These are phyloP conservation scores for Monosporascus sp. DNA, from an alignment of 2,329 filamentous ascomycete species.

Conservation along the genomic window DNA sequence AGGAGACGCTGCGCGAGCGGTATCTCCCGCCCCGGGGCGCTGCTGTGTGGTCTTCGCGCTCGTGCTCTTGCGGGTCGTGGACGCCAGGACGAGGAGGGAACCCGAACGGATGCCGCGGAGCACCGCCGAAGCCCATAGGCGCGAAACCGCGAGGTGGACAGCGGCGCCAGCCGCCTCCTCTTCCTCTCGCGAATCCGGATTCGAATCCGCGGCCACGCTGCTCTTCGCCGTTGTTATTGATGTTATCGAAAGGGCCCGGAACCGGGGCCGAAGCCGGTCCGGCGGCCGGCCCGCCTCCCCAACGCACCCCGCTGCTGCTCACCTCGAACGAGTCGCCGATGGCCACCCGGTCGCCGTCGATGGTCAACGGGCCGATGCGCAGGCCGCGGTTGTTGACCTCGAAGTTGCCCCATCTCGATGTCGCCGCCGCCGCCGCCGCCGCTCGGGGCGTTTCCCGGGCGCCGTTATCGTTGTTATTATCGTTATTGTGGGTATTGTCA, in stretches of 20 bases:
- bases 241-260: not conserved
- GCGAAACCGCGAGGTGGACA: not conserved
- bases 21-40: too few relatives aligned
- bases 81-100: too few relatives aligned
- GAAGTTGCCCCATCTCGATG: conserved; percentile 9
- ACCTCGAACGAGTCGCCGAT: conserved; percentile 39
- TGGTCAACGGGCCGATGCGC: conserved; percentile 33
- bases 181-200: not conserved
- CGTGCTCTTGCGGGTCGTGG: too few relatives aligned
- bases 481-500: too few relatives aligned
- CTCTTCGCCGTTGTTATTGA: not conserved
- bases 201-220: not conserved
- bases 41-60: too few relatives aligned
- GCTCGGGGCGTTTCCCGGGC: conserved; percentile 2
- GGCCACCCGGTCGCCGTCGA: conserved; percentile 39
- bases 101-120: not conserved
- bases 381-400: conserved; percentile 21
- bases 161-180: not conserved
- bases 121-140: not conserved
- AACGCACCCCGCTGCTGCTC: conserved; percentile 39
- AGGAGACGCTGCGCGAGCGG: too few relatives aligned
- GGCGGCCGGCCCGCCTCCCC: conserved; percentile 40
- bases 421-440: conserved; percentile 1
- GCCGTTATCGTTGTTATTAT: not conserved
- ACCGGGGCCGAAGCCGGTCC: conserved; percentile 28